Conservation (phyloP, 441 rosid genomes). For the Raphanus hybrid region DNA sequence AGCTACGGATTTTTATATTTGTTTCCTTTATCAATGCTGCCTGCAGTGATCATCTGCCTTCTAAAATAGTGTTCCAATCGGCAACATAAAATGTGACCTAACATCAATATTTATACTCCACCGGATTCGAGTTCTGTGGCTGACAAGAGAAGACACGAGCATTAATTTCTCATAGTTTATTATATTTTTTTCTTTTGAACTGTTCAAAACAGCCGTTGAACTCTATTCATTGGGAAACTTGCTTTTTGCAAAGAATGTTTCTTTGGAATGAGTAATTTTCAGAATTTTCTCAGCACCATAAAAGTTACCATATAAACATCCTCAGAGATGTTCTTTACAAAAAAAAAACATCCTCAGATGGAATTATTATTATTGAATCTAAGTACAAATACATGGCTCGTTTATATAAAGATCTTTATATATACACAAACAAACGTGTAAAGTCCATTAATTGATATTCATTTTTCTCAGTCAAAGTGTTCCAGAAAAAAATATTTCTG, state of each 20-base stretch:
- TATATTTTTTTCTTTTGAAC: background rate
- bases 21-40: background rate
- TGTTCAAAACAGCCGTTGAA: slow-evolving; percentile 20
- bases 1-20: background rate
- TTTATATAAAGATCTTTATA: background rate
- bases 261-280: slow-evolving; percentile 41
- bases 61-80: slow-evolving; percentile 18
- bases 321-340: too few species aligned
- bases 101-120: slow-evolving; percentile 11
- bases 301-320: slow-evolving; percentile 34
- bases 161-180: slow-evolving; percentile 8
- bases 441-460: too few species aligned
- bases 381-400: background rate
- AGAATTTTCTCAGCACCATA: slow-evolving; percentile 41
- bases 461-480: too few species aligned
- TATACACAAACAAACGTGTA: background rate
- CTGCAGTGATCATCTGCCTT: slow-evolving; percentile 6
- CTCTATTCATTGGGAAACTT: slow-evolving; percentile 36
- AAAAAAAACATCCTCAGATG: slow-evolving; percentile 26
- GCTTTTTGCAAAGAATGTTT: slow-evolving; percentile 47
- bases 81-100: slow-evolving; percentile 14
- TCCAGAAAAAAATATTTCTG: too few species aligned
- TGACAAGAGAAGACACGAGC: slow-evolving; percentile 32
- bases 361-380: too few species aligned
- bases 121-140: slow-evolving; percentile 25